Base-by-base conservation (phyloP, 2,329 filamentous ascomycete genomes). In the Colletotrichum agaves region DNA sequence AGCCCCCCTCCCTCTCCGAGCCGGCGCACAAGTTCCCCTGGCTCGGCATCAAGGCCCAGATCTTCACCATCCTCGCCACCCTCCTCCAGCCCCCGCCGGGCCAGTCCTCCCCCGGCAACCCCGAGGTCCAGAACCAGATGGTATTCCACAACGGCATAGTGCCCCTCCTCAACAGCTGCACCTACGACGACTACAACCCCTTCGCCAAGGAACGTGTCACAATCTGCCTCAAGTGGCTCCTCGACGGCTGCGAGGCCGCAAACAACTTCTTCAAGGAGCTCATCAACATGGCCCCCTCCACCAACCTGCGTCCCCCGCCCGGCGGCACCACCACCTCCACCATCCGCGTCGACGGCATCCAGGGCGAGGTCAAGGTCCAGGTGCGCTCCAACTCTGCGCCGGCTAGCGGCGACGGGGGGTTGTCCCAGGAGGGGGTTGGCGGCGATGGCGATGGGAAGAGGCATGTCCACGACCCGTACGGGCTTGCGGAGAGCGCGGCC, bases 161-260 rank as follows among this genome's bases (percentile, higher is more conserved):
- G 72, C 90, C 93, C 0, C 86, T 98, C 19, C 87, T 98, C 15
- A 94, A 94, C 74, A 97, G 94, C 79, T 98, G 94, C 73, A 88
- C 90, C 35, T 96, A 96, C 76, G 95, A 98, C 75, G 93, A 95
- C 72, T 90, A 97, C 79, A 98, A 98, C 75, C 93, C 94, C 0
- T 98, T 95, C 76, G 94, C 97, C 70, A 93, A 95, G 74, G 95
- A 98, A 78, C 92, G 94, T 71, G 93, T 93, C 3, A 93, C 94
- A 56, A 90, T 97, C 76, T 94, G 92, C 72, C 85, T 97, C n/a
- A 94, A 95, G 76, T 97, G 90, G 86, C 83, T 92, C 5, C 87
- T 93, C 80, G 91, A 93, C 72, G 91, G 91, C 12, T 93, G 90
- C 68, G 87, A 90, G 35, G 90, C 90, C 63, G 93, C 92, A 15